These are phyloP conservation scores for Plasmodium sp. DNA, from an alignment of 169 alveolate genomes.

Conservation along the genomic window DNA sequence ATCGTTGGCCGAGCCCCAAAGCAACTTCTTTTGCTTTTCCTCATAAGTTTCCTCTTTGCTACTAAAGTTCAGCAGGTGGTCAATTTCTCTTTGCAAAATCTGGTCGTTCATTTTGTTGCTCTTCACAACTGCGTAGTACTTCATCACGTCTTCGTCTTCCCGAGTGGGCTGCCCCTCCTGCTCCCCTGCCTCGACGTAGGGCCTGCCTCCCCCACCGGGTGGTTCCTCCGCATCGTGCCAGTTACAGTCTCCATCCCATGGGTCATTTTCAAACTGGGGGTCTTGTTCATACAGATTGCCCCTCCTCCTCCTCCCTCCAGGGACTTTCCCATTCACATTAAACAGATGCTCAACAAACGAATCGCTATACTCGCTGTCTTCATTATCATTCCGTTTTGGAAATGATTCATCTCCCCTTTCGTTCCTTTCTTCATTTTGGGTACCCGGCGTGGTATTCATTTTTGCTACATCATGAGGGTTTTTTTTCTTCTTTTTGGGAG, in stretches of 20 bases:
- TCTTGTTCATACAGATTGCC: not conserved
- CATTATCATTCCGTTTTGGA: not conserved
- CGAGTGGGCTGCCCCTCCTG: not conserved
- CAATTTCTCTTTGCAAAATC: conserved; percentile 34
- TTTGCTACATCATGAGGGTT: not conserved
- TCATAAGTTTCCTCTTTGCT: conserved; percentile 44
- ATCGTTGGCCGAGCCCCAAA: conserved; percentile 19
- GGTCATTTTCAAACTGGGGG: not conserved
- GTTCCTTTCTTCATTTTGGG: not conserved
- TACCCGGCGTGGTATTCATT: not conserved
- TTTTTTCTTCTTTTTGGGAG: not conserved
- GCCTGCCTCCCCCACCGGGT: not conserved
- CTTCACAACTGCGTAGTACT: conserved; percentile 38
- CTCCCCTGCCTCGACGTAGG: not conserved
- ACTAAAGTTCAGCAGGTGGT: conserved; percentile 18
- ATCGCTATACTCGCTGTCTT: conserved; percentile 8
- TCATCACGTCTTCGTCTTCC: conserved; percentile 52
- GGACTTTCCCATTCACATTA: not conserved
- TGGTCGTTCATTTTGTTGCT: conserved; percentile 30
- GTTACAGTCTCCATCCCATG: not conserved
- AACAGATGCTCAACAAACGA: conserved; percentile 17
- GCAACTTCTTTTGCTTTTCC: conserved; percentile 17
- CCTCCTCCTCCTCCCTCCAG: not conserved
- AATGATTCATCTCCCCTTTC: not conserved
- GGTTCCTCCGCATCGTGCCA: not conserved